Base-by-base conservation (phyloP, 1,139 yeast genomes). In the Geotrichum histeridarum region DNA sequence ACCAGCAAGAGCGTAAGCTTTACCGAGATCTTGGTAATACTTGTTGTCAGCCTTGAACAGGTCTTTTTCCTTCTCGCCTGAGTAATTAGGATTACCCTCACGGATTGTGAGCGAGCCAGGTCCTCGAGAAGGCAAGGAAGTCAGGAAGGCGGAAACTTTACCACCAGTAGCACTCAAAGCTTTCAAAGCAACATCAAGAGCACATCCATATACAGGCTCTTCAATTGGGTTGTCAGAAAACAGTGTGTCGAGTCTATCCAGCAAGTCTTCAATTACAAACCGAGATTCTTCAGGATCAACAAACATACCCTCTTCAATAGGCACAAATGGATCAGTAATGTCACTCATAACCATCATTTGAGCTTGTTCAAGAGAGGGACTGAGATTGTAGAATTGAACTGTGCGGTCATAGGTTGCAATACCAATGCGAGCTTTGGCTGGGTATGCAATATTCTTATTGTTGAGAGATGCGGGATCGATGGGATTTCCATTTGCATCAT, bases 91-190 rank as follows among this genome's bases (percentile, higher is more conserved):
- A 22, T 35, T 42, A 17, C 56, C 58, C 30, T 73, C 74, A 15
- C 86, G 83, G 57, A 79, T 74, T 17, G 75, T 74, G 50, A 91
- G 75, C 12, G 79, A 75, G 1, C 98, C 98, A 0, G 93, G 87
- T 0, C 96, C 96, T 78, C 83, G 78, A 0, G 89, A 79, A 8
- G 99, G 96, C 41, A 90, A 70, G 1, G 83, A 73, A 1, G 88
- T 77, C 51, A 91, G 73, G 3, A 87, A 70, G 0, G 88, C 78
- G 17, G 86, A 79, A 41, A 91, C 83, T 63, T 91, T 88, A 61
- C 97, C 97, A 56, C 96, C 96, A 8, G 80, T 80, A 0, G 85
- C 84, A 39, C 77, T 77, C 43, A 91, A 73, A n/a, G 91, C 83
- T 59, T 80, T 67, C 64, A 77, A 73, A 0, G 94, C 93, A 1